A percentile compares a stretch with the other conserved stretches of the same genome.
Conservation (phyloP, 2,329 filamentous ascomycete species). For the Graphilbum ipis-grandicollis region DNA sequence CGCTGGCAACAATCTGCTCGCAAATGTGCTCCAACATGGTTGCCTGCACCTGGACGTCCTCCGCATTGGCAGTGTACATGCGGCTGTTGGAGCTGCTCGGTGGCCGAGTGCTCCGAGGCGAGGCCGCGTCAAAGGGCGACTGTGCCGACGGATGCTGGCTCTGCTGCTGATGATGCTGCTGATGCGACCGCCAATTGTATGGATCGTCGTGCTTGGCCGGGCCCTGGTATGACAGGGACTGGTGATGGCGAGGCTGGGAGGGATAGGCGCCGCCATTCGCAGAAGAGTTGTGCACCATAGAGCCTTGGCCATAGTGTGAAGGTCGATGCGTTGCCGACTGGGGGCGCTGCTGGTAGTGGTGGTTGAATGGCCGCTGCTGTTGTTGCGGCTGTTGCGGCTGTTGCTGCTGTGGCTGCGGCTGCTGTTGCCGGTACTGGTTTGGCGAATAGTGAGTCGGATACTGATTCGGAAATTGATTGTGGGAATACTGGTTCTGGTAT, state of each 20-base stretch:
- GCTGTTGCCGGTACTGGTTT: conserved; percentile 15
- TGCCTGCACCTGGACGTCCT: conserved; percentile 31
- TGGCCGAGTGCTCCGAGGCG: conserved; percentile 5
- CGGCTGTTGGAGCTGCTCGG: conserved; percentile 10
- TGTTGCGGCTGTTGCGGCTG: conserved; percentile 12
- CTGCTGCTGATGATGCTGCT: too few species aligned
- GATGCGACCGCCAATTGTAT: conserved; percentile 13
- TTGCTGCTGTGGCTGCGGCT: conserved; percentile 12
- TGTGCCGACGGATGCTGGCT: too few species aligned
- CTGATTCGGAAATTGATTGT: too few species aligned
- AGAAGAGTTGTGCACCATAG: conserved; percentile 5
- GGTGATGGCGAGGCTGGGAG: conserved; percentile 14
- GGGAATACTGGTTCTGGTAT: too few species aligned
- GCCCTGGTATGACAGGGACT: conserved; percentile 17
- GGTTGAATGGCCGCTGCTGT: conserved; percentile 1
- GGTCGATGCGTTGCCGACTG: conserved; percentile 17
- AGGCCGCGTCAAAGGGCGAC: conserved; percentile 7
- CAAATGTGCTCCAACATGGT: conserved; percentile 31
- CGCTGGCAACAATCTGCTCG: conserved; percentile 30
- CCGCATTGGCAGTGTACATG: conserved; percentile 15
- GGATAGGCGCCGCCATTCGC: conserved; percentile 6
- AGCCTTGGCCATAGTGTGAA: conserved; percentile 11
- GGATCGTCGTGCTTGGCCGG: conserved; percentile 10
- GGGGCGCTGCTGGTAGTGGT: conserved; percentile 13
- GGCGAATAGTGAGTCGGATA: conserved; percentile 9